phyloP scores from a whole-genome alignment of 768 basidiomycete species.

The Pholiota conissans region DNA sequence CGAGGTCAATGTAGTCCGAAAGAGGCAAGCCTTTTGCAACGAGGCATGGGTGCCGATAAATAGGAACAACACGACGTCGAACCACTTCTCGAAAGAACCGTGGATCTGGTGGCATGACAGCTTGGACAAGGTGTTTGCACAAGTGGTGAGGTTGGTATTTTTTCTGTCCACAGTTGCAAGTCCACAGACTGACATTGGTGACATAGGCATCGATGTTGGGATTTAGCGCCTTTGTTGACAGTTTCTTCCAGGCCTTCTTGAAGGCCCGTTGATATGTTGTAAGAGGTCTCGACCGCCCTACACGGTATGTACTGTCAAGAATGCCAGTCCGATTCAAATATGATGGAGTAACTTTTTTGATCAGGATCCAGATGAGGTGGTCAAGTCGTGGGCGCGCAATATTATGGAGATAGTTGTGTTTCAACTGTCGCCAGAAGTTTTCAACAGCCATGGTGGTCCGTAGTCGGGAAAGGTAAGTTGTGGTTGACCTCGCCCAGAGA shows the following conservation, averaged over 20 bases:
- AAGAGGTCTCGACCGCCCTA: constrained; percentile 23
- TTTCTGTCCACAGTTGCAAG: constrained; percentile 28
- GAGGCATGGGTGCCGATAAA: no score
- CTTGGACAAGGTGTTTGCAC: constrained; percentile 35
- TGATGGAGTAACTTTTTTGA: constrained; percentile 23
- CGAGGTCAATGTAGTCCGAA: no score
- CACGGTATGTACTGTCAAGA: constrained; percentile 12
- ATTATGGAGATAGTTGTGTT: constrained; percentile 21
- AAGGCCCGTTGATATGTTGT: constrained; percentile 23
- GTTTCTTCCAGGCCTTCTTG: constrained; percentile 23
- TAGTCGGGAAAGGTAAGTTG: not conserved
- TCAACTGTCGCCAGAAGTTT: constrained; percentile 21
- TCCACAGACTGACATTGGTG: no score
- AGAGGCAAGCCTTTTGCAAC: no score
- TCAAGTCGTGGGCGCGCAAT: constrained; percentile 28
- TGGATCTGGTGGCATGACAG: constrained; percentile 6
- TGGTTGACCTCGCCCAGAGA: constrained; percentile 13
- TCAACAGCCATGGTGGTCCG: constrained; percentile 29
- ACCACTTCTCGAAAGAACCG: no score
- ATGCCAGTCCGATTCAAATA: constrained; percentile 16
- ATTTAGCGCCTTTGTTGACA: no score
- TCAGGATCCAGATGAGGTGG: constrained; percentile 30
- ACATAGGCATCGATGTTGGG: no score
- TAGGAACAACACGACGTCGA: no score
- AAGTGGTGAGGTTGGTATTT: constrained; percentile 27